Base-by-base conservation (phyloP, 2,329 filamentous ascomycete genomes). In the Colletotrichum sp. region DNA sequence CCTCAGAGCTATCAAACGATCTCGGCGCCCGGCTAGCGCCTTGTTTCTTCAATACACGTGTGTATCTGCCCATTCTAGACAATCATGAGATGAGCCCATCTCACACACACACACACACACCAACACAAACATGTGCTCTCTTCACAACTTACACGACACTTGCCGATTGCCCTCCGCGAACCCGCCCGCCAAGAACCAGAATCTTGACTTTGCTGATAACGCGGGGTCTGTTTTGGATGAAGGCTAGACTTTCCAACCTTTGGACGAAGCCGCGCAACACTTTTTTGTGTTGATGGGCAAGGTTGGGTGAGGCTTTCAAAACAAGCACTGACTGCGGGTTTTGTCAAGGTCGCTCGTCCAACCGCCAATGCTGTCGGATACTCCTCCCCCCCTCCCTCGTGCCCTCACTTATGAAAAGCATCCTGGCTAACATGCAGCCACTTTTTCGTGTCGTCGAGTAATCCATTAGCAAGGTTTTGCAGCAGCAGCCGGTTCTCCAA, bases 181-280 rank as follows among this genome's bases (percentile, higher is more conserved):
- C 36, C 72, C 52, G 36, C n/a, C 39, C 28, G 49, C 62, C 34
- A 26, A 72, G 63, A 67, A 24, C 24, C 16, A 36, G n/a, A 24
- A 34, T 64, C 57, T 72, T 70, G 57, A 55, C 63, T 71, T 75
- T 75, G 69, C 63, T 72, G 72, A 75, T 68, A 75, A 73, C 59
- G 70, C 73, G 64, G 64, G 70, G 73, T 73, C 70, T 30, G 73
- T 76, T 76, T 76, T 64, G 70, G 73, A 73, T 73, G 73, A 73
- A 68, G 64, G 55, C 34, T 12, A 63, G 57, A 62, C 55, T 68
- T 57, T 63, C 18, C 26, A 34, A 18, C 39, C 49, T 68, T 49
- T 64, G 62, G 69, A 76, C 34, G 69, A 68, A 68, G 73, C 73
- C 64, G 39, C 73, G 57, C 69, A 76, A 73, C 57, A 34, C 64